Evolutionary conservation across 768 basidiomycete species (phyloP), one percentile per base, ranked within the genome.

Genomic region (Xerocomus brunneocitrinus): DNA sequence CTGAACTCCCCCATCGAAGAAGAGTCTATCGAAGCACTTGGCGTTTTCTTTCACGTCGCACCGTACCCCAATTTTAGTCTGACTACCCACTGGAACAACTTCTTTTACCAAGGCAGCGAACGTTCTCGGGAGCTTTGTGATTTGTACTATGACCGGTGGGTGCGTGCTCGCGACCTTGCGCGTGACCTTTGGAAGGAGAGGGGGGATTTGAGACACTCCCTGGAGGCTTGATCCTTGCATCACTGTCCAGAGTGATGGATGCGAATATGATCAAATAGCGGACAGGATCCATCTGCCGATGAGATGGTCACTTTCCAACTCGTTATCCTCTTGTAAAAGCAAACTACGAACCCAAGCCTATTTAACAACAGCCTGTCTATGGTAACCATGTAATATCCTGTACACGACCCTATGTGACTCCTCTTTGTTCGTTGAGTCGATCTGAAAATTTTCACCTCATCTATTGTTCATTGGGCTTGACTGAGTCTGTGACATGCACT

Each of bases 41-140:
- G 49, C 5, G 16, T 50, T 24, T 60, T 60, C 54, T 60, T 60
- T 24, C 54, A 53, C 2, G 51, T 28, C 8, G 54, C 51, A 14
- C 45, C 54, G 1, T 52, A 39, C 41, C 54, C 58, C 1, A 1
- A 50, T 16, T 57, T 60, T 13, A 16, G 2, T 0, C 30, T 61
- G 32, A 25, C 8, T 3, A 50, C 46, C 13, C 38, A 61, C 8
- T 48, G 46, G 59, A 19, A 47, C n/a, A 24, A 42, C 19, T 7
- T 0, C 0, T 39, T 5, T 35, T 52, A 30, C 34, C 19, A 4
- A 14, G 53, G 34, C 0, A 31, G 49, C 5, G 22, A 5, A 10
- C 32, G 24, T 25, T 30, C 43, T 25, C 35, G 1, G 22, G 46
- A 48, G 14, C 32, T 56, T 22, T 14, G 31, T n/a, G 27, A 44